phyloP scores from a whole-genome alignment of 1,284 basidiomycete species.

The Ganoderma sp. region DNA sequence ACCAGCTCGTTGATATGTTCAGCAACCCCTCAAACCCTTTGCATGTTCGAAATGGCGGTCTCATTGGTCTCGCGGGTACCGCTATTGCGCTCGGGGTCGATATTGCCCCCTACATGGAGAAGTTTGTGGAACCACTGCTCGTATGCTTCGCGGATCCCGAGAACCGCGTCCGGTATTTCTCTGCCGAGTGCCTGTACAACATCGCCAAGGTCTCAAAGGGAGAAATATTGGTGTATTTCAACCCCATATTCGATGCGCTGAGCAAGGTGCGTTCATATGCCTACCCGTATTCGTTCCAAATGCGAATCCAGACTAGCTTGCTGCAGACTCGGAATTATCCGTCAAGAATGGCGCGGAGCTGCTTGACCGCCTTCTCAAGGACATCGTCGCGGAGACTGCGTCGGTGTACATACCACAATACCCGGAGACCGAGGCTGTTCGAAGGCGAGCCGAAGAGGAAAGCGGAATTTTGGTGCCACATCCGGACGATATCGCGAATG shows the following conservation, averaged over 20 bases:
- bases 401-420: constrained; percentile 94
- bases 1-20: constrained; percentile 95
- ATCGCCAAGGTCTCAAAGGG: constrained; percentile 98
- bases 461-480: constrained; percentile 64
- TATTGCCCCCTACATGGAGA: constrained; percentile 92
- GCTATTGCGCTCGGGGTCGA: constrained; percentile 95
- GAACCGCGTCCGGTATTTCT: constrained; percentile 95
- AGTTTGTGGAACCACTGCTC: constrained; percentile 91
- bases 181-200: constrained; percentile 98
- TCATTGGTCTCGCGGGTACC: constrained; percentile 96
- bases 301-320: constrained; percentile 64
- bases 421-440: constrained; percentile 75
- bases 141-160: constrained; percentile 95
- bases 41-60: constrained; percentile 92
- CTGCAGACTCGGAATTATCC: constrained; percentile 94
- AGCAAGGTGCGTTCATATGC: constrained; percentile 76
- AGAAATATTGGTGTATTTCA: constrained; percentile 96
- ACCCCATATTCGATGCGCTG: constrained; percentile 96
- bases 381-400: constrained; percentile 96
- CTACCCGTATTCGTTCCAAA: constrained; percentile 9
- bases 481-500: constrained; percentile 57
- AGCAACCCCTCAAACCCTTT: constrained; percentile 79
- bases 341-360: constrained; percentile 99
- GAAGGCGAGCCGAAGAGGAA: constrained; percentile 50
- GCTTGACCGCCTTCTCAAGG: constrained; percentile 96